Conservation (phyloP, 805 yeast species). For the Yarrowia osloensis region DNA sequence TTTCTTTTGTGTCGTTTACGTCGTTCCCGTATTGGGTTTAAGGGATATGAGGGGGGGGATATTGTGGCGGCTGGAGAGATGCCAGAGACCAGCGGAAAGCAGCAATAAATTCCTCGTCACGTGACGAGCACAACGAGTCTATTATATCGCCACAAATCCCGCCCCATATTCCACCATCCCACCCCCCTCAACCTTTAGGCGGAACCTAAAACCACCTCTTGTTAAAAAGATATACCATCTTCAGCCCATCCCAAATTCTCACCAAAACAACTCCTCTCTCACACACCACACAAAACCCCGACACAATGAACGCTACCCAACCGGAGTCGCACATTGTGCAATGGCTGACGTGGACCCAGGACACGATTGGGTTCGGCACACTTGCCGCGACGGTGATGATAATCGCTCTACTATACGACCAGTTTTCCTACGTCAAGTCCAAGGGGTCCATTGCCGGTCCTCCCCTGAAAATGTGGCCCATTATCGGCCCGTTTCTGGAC, state of each 20-base stretch:
- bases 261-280: background rate
- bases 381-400: conserved; percentile 32
- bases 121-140: background rate
- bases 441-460: conserved; percentile 96
- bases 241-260: background rate
- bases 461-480: conserved; percentile 81
- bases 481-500: conserved; percentile 95
- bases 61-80: background rate
- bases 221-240: background rate
- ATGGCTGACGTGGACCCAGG: conserved; percentile 30
- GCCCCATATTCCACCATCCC: background rate
- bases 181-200: background rate
- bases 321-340: conserved; percentile 28
- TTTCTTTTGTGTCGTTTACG: background rate
- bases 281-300: background rate
- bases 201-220: background rate
- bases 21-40: conserved; percentile 10
- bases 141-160: background rate
- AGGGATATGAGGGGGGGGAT: background rate
- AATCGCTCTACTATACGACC: conserved; percentile 42
- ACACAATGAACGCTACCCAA: conserved; percentile 17
- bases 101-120: background rate
- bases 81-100: background rate
- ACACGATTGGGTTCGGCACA: conserved; percentile 25
- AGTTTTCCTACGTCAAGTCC: conserved; percentile 68